Conservation (phyloP, 108 stramenopile genomes). For the Skeletonema potamos region DNA sequence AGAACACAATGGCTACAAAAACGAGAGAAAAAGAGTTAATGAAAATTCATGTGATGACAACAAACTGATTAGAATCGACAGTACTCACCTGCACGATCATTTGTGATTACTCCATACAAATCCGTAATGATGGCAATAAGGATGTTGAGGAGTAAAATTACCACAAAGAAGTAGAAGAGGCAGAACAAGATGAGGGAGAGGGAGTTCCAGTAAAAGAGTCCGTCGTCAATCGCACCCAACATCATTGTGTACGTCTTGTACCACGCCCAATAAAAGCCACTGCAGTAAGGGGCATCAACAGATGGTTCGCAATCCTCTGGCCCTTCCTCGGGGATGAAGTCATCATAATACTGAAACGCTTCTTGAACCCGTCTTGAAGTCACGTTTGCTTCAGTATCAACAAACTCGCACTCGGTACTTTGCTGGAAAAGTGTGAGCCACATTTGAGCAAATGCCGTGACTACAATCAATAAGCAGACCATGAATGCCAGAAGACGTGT, state of each 20-base stretch:
- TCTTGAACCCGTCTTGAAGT: not conserved
- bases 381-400: not conserved
- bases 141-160: conserved; percentile 75
- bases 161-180: conserved; percentile 70
- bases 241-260: conserved; percentile 84
- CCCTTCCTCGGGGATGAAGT: not conserved
- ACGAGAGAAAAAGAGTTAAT: not conserved
- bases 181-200: conserved; percentile 63
- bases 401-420: conserved; percentile 36
- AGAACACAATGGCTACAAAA: conserved; percentile 71
- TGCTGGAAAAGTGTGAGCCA: conserved; percentile 71
- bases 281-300: conserved; percentile 22
- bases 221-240: conserved; percentile 63
- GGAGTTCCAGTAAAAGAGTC: conserved; percentile 43
- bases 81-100: conserved; percentile 62
- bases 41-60: not conserved
- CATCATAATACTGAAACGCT: conserved; percentile 3
- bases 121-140: conserved; percentile 88
- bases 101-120: conserved; percentile 78
- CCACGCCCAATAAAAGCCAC: conserved; percentile 48
- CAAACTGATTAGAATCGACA: not conserved
- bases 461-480: conserved; percentile 63
- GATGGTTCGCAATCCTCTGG: conserved; percentile 33
- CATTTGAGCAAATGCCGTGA: conserved; percentile 84
- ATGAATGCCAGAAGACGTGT: conserved; percentile 68